A percentile compares a stretch with the other conserved stretches of the same genome.
phyloP scores from a whole-genome alignment of 139 green algal genomes.

The Picochlorum sp. region DNA sequence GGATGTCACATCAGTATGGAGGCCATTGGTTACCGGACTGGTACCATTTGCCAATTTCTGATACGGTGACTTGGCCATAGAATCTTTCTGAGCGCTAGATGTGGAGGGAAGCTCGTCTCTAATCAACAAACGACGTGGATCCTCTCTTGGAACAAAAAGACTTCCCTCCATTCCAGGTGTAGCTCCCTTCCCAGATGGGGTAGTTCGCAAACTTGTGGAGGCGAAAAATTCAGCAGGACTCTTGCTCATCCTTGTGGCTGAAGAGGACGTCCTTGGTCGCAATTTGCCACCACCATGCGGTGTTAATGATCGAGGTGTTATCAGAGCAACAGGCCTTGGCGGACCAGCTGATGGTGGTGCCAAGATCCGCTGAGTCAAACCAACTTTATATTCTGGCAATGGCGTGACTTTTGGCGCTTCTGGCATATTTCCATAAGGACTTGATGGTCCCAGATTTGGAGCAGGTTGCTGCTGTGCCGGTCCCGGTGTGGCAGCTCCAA shows the following conservation, averaged over 20 bases:
- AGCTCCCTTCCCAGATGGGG: constrained; percentile 1
- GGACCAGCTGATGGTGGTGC: constrained; percentile 19
- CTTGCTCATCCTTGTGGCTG: constrained; percentile 16
- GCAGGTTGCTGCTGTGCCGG: constrained; percentile 2
- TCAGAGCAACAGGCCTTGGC: constrained; percentile 18
- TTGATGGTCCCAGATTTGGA: constrained; percentile 2
- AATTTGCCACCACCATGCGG: constrained; percentile 42
- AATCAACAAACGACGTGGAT: constrained; percentile 79
- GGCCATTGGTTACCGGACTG: not conserved
- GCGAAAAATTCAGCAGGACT: constrained; percentile 21
- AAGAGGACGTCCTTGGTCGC: constrained; percentile 20
- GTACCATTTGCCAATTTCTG: not conserved
- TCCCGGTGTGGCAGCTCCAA: constrained; percentile 28
- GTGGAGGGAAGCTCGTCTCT: constrained; percentile 51
- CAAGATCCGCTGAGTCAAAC: constrained; percentile 51
- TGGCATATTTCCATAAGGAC: constrained; percentile 40
- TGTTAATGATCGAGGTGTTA: constrained; percentile 51
- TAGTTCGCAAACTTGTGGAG: not conserved
- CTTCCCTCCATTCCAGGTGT: constrained; percentile 9
- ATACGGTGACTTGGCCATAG: constrained; percentile 2
- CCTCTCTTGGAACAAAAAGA: constrained; percentile 58
- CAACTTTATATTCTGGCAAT: constrained; percentile 35
- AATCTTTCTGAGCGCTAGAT: constrained; percentile 7
- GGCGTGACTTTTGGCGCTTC: constrained; percentile 21
- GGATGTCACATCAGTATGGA: constrained; percentile 8